Conservation (phyloP, 73 alveolate genomes). For the Breviolum minutum region DNA sequence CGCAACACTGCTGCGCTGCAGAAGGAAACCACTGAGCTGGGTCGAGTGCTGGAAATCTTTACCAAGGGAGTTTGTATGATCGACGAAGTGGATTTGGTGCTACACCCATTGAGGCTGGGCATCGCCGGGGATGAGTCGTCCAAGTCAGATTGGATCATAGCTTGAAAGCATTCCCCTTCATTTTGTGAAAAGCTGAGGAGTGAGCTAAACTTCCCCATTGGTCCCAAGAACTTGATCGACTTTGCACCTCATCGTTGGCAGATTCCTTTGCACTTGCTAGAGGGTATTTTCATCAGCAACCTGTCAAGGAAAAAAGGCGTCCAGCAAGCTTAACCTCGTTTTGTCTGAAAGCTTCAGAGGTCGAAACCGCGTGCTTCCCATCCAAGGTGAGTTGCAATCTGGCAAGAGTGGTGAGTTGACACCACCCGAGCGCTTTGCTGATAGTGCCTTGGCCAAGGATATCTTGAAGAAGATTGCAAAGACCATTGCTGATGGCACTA, state of each 20-base stretch:
- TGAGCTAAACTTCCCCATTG: constrained; percentile 92
- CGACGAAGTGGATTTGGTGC: constrained; percentile 88
- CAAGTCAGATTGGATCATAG: too few relatives aligned
- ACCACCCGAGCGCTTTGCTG: constrained; percentile 95
- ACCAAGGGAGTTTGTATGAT: constrained; percentile 88
- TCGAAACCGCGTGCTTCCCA: background rate
- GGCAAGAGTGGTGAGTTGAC: constrained; percentile 79
- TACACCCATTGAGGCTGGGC: constrained; percentile 65
- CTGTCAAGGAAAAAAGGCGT: background rate
- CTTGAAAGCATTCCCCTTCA: background rate
- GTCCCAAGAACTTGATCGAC: constrained; percentile 92
- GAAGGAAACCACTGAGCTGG: constrained; percentile 84
- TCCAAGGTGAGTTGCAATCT: constrained; percentile 28
- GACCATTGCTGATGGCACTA: constrained; percentile 73
- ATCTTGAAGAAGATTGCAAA: constrained; percentile 86
- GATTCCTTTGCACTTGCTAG: constrained; percentile 33
- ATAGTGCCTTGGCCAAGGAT: constrained; percentile 91
- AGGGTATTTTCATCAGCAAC: constrained; percentile 77
- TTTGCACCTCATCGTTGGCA: constrained; percentile 94
- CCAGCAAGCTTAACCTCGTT: background rate
- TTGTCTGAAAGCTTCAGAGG: background rate
- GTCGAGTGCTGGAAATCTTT: constrained; percentile 62
- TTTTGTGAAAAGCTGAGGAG: background rate
- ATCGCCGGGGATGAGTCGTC: too few relatives aligned
- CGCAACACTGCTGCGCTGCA: constrained; percentile 94